Evolutionary conservation across 2,329 filamentous ascomycete genomes (phyloP).

Genomic region (Penicillium psychrosexuale): DNA sequence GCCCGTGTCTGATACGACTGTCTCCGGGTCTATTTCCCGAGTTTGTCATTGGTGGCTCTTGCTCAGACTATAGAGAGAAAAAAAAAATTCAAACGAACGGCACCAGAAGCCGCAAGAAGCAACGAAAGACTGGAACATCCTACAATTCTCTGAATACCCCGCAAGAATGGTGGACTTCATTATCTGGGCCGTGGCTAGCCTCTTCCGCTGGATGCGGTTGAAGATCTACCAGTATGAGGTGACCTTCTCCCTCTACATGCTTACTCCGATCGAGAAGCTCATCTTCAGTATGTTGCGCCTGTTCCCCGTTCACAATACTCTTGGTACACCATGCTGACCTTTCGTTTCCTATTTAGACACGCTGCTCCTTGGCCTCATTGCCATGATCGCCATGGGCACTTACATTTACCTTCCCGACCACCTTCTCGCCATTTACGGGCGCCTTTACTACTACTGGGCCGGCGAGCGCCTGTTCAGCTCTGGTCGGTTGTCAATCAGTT

Average conservation of each 20-base stretch:
- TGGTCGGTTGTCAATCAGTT: conserved; percentile 31
- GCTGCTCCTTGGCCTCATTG: conserved; percentile 83
- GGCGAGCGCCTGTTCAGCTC: conserved; percentile 59
- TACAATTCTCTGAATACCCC: neutral
- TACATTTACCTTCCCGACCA: conserved; percentile 94
- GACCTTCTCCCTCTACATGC: conserved; percentile 95
- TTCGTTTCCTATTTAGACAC: conserved; percentile 61
- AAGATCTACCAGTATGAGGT: conserved; percentile 99
- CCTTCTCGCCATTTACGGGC: conserved; percentile 73
- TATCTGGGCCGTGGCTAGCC: conserved; percentile 44
- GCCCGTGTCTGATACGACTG: neutral
- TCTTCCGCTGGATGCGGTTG: conserved; percentile 82
- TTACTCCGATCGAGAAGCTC: conserved; percentile 92
- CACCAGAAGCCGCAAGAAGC: neutral
- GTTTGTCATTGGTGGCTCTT: neutral
- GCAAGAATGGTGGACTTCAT: conserved; percentile 29
- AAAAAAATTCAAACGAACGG: neutral
- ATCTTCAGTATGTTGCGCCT: conserved; percentile 74
- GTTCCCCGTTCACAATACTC: neutral
- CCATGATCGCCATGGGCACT: conserved; percentile 79
- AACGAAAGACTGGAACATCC: neutral
- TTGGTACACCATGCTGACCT: neutral
- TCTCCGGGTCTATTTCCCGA: neutral
- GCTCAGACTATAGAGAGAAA: neutral
- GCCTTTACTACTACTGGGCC: conserved; percentile 91